A percentile compares a stretch with the other conserved stretches of the same genome.
These are phyloP conservation scores for Xerocomus alliaceus DNA, from an alignment of 1,284 basidiomycete species.

Conservation along the genomic window DNA sequence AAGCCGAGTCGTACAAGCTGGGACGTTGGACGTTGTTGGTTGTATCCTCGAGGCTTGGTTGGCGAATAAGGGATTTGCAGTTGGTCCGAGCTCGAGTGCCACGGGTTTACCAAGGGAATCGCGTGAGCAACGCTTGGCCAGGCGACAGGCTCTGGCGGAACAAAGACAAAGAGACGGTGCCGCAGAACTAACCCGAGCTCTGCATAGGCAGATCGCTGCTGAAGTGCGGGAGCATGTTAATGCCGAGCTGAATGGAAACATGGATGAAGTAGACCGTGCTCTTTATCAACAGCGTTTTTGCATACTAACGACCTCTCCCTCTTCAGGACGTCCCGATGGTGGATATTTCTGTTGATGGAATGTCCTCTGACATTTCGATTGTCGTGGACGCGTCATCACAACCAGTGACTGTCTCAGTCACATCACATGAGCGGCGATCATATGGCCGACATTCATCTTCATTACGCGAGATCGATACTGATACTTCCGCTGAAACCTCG, in stretches of 20 bases:
- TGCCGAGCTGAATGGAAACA: conserved; percentile 8
- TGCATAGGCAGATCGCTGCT: conserved; percentile 56
- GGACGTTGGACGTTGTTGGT: conserved; percentile 93
- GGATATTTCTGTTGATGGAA: conserved; percentile 26
- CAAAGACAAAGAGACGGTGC: conserved; percentile 61
- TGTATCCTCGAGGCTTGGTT: conserved; percentile 95
- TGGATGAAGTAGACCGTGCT: conserved; percentile 36
- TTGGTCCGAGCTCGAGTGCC: conserved; percentile 70
- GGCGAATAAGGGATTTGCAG: conserved; percentile 80
- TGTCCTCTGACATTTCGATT: conserved; percentile 32
- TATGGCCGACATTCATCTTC: conserved; percentile 31
- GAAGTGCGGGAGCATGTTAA: conserved; percentile 22
- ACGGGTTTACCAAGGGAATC: conserved; percentile 70
- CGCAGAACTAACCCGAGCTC: conserved; percentile 59
- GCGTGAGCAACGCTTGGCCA: conserved; percentile 69
- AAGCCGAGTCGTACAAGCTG: conserved; percentile 93
- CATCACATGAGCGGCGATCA: conserved; percentile 24
- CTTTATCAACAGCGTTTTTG: not conserved
- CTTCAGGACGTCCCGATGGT: conserved; percentile 37
- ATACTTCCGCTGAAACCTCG: conserved; percentile 66
- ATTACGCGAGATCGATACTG: conserved; percentile 54
- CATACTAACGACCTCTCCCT: conserved; percentile 11
- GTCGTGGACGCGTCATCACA: conserved; percentile 29
- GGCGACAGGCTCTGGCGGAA: conserved; percentile 60
- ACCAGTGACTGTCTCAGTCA: conserved; percentile 26